phyloP scores from a whole-genome alignment of 2,329 filamentous ascomycete species.

The Pseudocercospora pini-densiflorae region DNA sequence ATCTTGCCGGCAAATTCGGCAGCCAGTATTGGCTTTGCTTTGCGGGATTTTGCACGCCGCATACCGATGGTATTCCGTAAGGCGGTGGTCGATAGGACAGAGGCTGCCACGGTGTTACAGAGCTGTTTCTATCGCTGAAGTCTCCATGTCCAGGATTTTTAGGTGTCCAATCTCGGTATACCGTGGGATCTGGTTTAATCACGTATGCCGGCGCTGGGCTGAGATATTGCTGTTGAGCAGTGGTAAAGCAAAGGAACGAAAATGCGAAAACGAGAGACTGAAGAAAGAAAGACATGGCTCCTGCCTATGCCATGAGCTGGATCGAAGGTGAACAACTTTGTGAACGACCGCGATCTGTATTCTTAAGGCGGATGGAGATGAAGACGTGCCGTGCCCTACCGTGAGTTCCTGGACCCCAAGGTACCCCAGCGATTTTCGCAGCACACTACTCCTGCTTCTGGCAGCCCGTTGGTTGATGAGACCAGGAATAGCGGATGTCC shows the following conservation, averaged over 20 bases:
- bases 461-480: too few relatives aligned
- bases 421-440: too few relatives aligned
- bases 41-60: constrained; percentile 16
- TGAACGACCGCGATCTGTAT: background rate
- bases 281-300: constrained; percentile 1
- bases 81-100: background rate
- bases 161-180: constrained; percentile 19
- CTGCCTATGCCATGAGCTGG: background rate
- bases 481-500: too few relatives aligned
- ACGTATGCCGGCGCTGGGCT: constrained; percentile 21
- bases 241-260: constrained; percentile 2
- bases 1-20: constrained; percentile 61
- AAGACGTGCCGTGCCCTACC: too few relatives aligned
- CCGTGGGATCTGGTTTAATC: constrained; percentile 20
- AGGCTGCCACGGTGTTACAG: constrained; percentile 25
- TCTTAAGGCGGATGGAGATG: background rate
- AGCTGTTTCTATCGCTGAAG: constrained; percentile 21
- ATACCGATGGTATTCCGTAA: constrained; percentile 5
- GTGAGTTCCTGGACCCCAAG: too few relatives aligned
- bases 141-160: constrained; percentile 18
- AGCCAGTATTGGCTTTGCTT: constrained; percentile 67
- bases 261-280: constrained; percentile 19
- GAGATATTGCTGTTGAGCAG: constrained; percentile 20
- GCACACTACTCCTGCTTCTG: too few relatives aligned
- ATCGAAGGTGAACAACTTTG: background rate